Percentiles rank a stretch among this genome's conserved stretches.
Evolutionary conservation across 2,329 filamentous ascomycete genomes (phyloP).

Genomic region (Nothophaeocryptopus gaeumannii): DNA sequence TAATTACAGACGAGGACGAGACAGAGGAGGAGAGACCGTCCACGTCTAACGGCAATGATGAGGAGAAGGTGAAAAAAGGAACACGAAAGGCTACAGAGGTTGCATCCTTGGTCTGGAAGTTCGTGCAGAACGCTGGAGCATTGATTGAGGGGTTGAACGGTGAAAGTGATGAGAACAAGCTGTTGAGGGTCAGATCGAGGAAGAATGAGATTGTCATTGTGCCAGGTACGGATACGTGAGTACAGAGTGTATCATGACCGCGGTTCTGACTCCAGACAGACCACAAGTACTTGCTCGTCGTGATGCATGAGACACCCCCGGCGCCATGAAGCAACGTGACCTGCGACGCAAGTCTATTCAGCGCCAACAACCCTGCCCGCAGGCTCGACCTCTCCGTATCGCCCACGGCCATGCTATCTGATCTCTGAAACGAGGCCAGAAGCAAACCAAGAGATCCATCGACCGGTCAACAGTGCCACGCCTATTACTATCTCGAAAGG

Average conservation of each 20-base stretch:
- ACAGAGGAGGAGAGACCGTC: conserved; percentile 42
- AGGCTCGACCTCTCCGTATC: too few relatives aligned
- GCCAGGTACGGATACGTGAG: conserved; percentile 47
- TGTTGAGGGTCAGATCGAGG: conserved; percentile 74
- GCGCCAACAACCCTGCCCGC: too few relatives aligned
- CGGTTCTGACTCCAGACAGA: conserved; percentile 43
- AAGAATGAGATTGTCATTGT: conserved; percentile 83
- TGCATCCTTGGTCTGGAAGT: conserved; percentile 72
- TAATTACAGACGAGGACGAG: conserved; percentile 59
- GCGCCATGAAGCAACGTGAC: conserved; percentile 44
- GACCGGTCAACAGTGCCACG: too few relatives aligned
- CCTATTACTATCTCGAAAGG: too few relatives aligned
- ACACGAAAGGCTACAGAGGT: conserved; percentile 62
- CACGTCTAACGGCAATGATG: conserved; percentile 23
- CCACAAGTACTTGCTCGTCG: conserved; percentile 72
- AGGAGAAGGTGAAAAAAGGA: conserved; percentile 40
- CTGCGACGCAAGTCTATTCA: too few relatives aligned
- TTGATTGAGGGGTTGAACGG: conserved; percentile 71
- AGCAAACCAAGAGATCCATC: too few relatives aligned
- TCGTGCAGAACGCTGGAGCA: conserved; percentile 65
- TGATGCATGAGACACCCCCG: conserved; percentile 76
- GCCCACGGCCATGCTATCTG: too few relatives aligned
- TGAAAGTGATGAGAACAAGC: conserved; percentile 75
- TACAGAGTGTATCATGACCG: not conserved
- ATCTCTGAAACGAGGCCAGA: too few relatives aligned